Evolutionary conservation across 2,329 filamentous ascomycete genomes (phyloP).

Genomic region (Colletotrichum liaoningense): DNA sequence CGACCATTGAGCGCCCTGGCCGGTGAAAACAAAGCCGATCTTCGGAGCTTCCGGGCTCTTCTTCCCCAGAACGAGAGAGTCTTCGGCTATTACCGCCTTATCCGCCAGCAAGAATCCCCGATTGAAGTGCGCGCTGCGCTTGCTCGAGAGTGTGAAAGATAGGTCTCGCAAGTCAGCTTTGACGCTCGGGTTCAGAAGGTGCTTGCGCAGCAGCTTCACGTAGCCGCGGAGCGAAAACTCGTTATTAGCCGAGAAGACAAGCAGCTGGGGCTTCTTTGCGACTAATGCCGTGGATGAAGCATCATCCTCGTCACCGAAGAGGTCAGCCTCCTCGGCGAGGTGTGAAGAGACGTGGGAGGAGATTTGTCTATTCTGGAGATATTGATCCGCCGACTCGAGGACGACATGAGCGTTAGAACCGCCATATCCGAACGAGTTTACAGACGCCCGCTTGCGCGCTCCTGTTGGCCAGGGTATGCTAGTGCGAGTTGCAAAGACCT

Average conservation of each 20-base stretch:
- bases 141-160: constrained; percentile 43
- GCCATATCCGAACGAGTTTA: constrained; percentile 51
- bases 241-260: constrained; percentile 24
- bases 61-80: neutral
- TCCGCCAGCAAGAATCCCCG: constrained; percentile 39
- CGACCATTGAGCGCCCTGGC: constrained; percentile 58
- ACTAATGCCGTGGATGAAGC: no score
- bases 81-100: neutral
- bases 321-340: constrained; percentile 1
- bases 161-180: constrained; percentile 39
- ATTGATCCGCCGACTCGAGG: constrained; percentile 27
- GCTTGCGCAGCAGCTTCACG: neutral
- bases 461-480: neutral
- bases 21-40: constrained; percentile 49
- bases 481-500: neutral
- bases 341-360: neutral
- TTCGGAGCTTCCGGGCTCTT: constrained; percentile 29
- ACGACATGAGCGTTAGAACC: constrained; percentile 48
- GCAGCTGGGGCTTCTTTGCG: constrained; percentile 30
- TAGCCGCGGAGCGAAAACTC: neutral
- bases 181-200: constrained; percentile 40
- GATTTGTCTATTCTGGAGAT: neutral
- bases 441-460: constrained; percentile 38
- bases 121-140: constrained; percentile 37
- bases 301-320: neutral